phyloP scores from a whole-genome alignment of 345 rosid species.

The Eucalyptus dawsonii region DNA sequence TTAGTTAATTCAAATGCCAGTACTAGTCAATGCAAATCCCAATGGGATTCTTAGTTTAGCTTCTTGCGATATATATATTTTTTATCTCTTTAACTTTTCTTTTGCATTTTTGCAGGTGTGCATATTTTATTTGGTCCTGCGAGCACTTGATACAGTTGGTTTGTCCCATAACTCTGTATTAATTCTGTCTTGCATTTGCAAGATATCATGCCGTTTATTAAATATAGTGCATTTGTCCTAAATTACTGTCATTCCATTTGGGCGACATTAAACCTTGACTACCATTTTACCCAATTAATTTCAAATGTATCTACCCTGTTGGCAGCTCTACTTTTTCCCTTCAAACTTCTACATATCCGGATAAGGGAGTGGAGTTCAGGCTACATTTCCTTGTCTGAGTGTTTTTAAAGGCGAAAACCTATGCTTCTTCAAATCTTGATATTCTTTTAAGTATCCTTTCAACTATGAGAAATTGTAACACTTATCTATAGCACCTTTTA shows the following conservation, averaged over 20 bases:
- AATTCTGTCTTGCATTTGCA: background rate
- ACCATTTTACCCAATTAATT: background rate
- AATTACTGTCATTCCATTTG: background rate
- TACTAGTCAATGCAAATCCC: background rate
- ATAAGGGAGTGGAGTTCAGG: background rate
- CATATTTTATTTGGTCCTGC: slow-evolving; percentile 84
- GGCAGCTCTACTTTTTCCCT: background rate
- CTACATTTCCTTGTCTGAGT: background rate
- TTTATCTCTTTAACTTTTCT: background rate
- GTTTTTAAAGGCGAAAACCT: background rate
- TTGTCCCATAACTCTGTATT: background rate
- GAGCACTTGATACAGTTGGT: slow-evolving; percentile 81
- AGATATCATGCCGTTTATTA: background rate
- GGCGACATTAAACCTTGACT: background rate
- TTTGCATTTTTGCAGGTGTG: slow-evolving; percentile 44
- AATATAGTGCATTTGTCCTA: background rate
- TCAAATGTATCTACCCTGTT: background rate
- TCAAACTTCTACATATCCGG: background rate
- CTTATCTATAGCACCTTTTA: background rate
- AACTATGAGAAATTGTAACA: background rate
- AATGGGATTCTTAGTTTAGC: background rate
- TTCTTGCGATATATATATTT: background rate
- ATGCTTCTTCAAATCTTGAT: background rate
- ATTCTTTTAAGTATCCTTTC: background rate
- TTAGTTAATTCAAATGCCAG: background rate